Conservation (phyloP, 768 basidiomycete genomes). For the Filobasidium wieringae region DNA sequence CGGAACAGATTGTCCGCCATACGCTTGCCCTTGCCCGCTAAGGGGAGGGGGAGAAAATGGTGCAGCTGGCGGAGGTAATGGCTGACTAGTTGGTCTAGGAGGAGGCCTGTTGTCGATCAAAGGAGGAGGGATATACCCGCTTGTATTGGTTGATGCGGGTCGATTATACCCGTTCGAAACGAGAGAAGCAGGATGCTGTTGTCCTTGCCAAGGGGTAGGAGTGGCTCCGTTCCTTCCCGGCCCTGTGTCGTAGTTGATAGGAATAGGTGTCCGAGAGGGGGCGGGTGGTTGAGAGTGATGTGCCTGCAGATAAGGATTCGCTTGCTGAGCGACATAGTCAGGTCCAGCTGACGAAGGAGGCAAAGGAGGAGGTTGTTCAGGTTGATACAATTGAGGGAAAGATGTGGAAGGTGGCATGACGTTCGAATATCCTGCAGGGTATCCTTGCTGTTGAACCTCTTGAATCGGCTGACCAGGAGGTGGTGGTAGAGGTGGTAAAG, state of each 20-base stretch:
- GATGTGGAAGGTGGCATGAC: constrained; percentile 7
- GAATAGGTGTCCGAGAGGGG: not conserved
- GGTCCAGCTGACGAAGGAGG: not conserved
- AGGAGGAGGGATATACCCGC: constrained; percentile 2
- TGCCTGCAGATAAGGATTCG: not conserved
- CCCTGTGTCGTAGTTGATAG: not conserved
- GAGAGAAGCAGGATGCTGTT: no score
- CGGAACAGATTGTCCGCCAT: not conserved
- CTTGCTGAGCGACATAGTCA: not conserved
- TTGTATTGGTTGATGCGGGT: constrained; percentile 4
- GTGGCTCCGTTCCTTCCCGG: not conserved
- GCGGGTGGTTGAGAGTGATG: not conserved
- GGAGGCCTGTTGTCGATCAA: constrained; percentile 8
- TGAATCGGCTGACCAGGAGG: not conserved
- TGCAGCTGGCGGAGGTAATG: not conserved
- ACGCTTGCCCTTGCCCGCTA: not conserved
- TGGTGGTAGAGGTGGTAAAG: not conserved
- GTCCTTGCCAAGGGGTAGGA: not conserved
- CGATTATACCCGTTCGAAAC: not conserved
- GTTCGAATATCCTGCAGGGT: not conserved
- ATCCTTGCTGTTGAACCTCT: not conserved
- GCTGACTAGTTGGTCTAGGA: not conserved
- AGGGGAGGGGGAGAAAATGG: not conserved
- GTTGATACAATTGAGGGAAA: constrained; percentile 11
- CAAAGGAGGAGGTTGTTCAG: not conserved